phyloP scores from a whole-genome alignment of 2,329 filamentous ascomycete species.

The Aureobasidium lini region DNA sequence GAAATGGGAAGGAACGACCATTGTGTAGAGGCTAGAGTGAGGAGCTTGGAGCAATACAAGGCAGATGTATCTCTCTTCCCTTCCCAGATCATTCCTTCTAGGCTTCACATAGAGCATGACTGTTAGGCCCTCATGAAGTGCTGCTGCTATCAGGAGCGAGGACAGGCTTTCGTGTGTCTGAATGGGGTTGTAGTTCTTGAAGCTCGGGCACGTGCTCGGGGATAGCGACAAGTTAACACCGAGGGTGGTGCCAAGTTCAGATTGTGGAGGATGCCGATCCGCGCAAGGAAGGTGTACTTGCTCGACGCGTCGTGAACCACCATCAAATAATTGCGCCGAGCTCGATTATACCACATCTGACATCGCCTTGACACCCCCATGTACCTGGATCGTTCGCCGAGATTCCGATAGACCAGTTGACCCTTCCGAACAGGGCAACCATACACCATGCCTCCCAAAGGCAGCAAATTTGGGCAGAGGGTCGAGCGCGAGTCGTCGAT shows the following conservation, averaged over 20 bases:
- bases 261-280: background rate
- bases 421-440: background rate
- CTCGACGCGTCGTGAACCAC: background rate
- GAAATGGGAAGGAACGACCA: background rate
- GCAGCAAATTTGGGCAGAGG: conserved; percentile 21
- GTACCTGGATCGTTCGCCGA: background rate
- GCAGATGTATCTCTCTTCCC: too few species aligned
- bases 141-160: too few species aligned
- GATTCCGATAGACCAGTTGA: background rate
- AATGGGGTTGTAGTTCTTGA: too few species aligned
- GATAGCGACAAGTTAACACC: background rate
- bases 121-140: too few species aligned
- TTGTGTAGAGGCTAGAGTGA: background rate
- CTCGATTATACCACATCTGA: background rate
- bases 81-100: too few species aligned
- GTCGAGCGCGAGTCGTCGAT: conserved; percentile 38
- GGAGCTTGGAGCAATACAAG: too few species aligned
- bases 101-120: too few species aligned
- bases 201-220: too few species aligned
- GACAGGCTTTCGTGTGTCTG: background rate
- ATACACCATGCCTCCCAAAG: conserved; percentile 20
- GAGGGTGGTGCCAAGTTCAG: background rate
- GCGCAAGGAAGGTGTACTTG: background rate
- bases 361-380: background rate
- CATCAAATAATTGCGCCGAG: conserved; percentile 5